Percentiles rank a stretch among this genome's conserved stretches.
These are phyloP conservation scores for Brasenia schreberi DNA, from an alignment of 164 flowering plant genomes.

Conservation along the genomic window DNA sequence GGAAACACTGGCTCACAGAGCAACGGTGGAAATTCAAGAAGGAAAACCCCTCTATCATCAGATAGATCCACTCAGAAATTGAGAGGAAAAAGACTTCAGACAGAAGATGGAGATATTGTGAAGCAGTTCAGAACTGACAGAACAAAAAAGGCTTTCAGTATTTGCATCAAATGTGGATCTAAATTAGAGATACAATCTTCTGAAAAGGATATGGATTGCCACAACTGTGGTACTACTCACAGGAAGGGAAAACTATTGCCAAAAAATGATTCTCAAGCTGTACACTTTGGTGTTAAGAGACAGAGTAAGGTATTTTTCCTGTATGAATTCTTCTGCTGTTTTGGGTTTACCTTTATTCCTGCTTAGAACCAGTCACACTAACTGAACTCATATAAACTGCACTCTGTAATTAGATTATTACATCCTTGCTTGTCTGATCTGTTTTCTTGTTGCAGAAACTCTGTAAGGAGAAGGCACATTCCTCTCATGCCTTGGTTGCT, in stretches of 20 bases:
- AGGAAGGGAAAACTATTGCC: constrained; percentile 13
- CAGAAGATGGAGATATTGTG: constrained; percentile 11
- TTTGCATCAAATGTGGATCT: constrained; percentile 18
- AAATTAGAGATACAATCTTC: constrained; percentile 15
- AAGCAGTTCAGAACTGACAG: constrained; percentile 38
- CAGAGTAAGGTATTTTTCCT: constrained; percentile 37
- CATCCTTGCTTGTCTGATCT: neutral
- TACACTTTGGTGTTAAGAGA: constrained; percentile 14
- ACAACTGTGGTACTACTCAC: constrained; percentile 20
- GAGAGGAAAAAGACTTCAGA: constrained; percentile 39
- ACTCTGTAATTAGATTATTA: neutral
- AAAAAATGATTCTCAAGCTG: constrained; percentile 20
- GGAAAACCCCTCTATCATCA: constrained; percentile 14
- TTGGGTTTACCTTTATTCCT: neutral
- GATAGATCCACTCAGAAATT: constrained; percentile 16
- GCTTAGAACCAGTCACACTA: neutral
- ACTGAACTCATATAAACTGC: too few species aligned
- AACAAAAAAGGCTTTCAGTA: constrained; percentile 21
- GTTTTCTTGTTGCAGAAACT: constrained; percentile 20
- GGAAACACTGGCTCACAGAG: constrained; percentile 17
- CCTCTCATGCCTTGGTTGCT: constrained; percentile 16
- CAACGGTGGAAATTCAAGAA: constrained; percentile 17
- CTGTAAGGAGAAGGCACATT: constrained; percentile 15
- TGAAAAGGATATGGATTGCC: constrained; percentile 19
- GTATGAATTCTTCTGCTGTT: constrained; percentile 1